phyloP scores from a whole-genome alignment of 352 stramenopile genomes.

The Poterioochromonas sp. region DNA sequence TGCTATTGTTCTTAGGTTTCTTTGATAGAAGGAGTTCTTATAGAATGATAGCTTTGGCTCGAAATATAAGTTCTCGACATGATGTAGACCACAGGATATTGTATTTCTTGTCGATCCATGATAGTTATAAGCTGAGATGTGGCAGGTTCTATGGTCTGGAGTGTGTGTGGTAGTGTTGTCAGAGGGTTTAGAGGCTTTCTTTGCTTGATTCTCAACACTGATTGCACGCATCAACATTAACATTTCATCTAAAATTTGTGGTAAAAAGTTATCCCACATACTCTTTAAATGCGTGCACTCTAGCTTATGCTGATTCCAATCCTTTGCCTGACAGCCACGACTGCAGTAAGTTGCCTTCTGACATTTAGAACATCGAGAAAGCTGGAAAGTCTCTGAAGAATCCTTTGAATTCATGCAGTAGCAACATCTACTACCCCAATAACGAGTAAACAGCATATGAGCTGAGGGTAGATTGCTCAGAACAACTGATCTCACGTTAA shows the following conservation, averaged over 20 bases:
- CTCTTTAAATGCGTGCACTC: background rate
- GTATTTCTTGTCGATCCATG: too few species aligned
- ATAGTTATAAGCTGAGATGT: too few species aligned
- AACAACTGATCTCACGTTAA: too few species aligned
- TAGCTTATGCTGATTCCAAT: slow-evolving; percentile 6
- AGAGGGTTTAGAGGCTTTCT: background rate
- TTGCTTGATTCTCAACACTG: background rate
- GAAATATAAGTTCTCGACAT: background rate
- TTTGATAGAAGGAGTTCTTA: background rate
- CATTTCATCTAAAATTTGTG: background rate
- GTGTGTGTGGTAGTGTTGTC: background rate
- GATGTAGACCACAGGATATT: background rate
- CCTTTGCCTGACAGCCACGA: background rate
- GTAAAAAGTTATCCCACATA: background rate
- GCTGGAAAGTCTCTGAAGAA: too few species aligned
- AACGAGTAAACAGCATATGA: too few species aligned
- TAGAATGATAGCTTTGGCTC: background rate
- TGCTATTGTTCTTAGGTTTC: background rate
- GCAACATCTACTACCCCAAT: too few species aligned
- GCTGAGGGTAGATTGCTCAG: too few species aligned
- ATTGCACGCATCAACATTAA: background rate
- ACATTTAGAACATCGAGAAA: background rate
- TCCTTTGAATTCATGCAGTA: too few species aligned
- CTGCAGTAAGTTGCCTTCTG: background rate
- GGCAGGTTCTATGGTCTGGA: background rate